These are phyloP conservation scores for Penicillium concentricum DNA, from an alignment of 2,329 filamentous ascomycete species.

Conservation along the genomic window DNA sequence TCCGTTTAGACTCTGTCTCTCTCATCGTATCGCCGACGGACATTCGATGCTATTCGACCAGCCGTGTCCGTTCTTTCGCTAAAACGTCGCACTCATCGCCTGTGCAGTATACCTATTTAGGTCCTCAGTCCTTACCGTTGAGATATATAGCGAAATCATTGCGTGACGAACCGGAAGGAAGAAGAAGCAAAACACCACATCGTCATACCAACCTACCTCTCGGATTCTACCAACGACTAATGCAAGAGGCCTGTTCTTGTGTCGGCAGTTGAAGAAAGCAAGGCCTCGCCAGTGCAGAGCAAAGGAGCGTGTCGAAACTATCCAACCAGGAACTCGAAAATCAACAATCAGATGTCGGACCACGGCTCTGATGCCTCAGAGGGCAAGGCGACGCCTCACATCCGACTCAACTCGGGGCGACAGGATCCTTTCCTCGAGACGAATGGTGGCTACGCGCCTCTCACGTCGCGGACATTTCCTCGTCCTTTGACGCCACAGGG, in stretches of 20 bases:
- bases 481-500: constrained; percentile 23
- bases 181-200: not conserved
- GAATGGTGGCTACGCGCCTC: constrained; percentile 27
- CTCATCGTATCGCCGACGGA: constrained; percentile 15
- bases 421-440: constrained; percentile 51
- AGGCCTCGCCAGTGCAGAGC: not conserved
- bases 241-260: not conserved
- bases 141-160: not conserved
- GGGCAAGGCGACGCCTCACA: constrained; percentile 51
- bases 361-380: constrained; percentile 12
- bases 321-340: not conserved
- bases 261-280: not conserved
- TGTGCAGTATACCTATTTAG: constrained; percentile 1
- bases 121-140: constrained; percentile 12
- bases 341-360: constrained; percentile 19
- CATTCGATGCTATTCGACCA: constrained; percentile 57
- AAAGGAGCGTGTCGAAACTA: not conserved
- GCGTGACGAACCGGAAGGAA: not conserved
- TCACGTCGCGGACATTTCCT: constrained; percentile 22
- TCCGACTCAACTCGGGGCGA: constrained; percentile 63
- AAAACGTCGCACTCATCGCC: constrained; percentile 13
- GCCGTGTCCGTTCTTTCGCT: constrained; percentile 27
- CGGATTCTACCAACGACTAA: not conserved
- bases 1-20: constrained; percentile 13
- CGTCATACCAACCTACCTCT: not conserved